Percentiles rank a stretch among this genome's conserved stretches.
Conservation (phyloP, 176 grass and related monocot species). For the Poa pratensis region DNA sequence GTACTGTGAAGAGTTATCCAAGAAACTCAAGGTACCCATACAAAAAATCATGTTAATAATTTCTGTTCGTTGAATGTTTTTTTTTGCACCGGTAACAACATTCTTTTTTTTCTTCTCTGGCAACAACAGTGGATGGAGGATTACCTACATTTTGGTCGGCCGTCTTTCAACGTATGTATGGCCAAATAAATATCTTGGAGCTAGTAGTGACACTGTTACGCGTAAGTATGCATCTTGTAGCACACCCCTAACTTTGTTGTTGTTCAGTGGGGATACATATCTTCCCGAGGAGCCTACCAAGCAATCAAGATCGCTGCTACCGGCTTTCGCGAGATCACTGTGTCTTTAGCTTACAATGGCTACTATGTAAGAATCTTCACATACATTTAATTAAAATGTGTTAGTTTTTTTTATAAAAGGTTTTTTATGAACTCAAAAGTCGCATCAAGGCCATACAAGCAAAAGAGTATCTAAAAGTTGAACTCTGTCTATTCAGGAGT, state of each 20-base stretch:
- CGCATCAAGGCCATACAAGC: too few species aligned
- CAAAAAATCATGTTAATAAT: neutral
- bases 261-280: neutral
- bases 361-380: neutral
- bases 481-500: neutral
- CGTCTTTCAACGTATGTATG: neutral
- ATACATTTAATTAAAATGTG: neutral
- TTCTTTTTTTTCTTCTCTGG: neutral
- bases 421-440: too few species aligned
- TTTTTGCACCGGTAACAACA: neutral
- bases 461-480: neutral
- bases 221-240: neutral
- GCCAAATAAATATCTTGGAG: neutral
- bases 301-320: conserved; percentile 18
- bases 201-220: neutral
- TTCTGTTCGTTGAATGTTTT: neutral
- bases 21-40: neutral
- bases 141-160: neutral
- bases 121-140: conserved; percentile 1
- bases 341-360: neutral
- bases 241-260: neutral
- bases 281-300: neutral
- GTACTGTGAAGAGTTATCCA: neutral
- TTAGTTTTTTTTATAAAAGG: too few species aligned
- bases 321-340: neutral